Conservation (phyloP, 1,284 basidiomycete species). For the Coniophora puteana region DNA sequence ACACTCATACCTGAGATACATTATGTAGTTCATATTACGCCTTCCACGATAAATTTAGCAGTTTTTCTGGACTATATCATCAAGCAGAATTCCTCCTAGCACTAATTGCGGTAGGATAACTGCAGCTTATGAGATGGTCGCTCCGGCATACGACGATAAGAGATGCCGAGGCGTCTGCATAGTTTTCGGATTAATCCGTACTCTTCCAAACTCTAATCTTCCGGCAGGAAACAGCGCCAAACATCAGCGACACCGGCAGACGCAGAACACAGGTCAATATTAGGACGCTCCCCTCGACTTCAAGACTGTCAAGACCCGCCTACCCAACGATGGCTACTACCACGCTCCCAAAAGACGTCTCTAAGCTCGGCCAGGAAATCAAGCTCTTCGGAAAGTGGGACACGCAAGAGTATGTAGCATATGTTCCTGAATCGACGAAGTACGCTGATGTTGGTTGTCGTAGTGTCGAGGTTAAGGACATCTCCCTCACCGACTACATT, state of each 20-base stretch:
- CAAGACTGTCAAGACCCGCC: constrained; percentile 28
- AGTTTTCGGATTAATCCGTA: constrained; percentile 24
- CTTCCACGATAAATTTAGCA: too few relatives aligned
- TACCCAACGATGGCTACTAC: constrained; percentile 56
- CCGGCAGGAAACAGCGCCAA: constrained; percentile 17
- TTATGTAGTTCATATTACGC: too few relatives aligned
- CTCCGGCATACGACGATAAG: too few relatives aligned
- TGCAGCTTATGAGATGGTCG: too few relatives aligned
- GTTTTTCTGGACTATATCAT: too few relatives aligned
- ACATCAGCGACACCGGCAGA: constrained; percentile 19
- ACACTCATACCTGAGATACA: too few relatives aligned
- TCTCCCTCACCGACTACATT: constrained; percentile 98
- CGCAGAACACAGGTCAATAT: constrained; percentile 8
- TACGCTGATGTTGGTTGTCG: constrained; percentile 13
- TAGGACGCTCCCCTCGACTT: constrained; percentile 17
- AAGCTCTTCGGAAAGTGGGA: constrained; percentile 99
- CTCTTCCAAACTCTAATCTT: constrained; percentile 22
- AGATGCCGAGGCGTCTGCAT: too few relatives aligned
- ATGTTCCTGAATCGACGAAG: constrained; percentile 9
- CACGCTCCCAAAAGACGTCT: constrained; percentile 82
- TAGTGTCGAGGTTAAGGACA: constrained; percentile 99
- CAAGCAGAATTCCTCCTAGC: too few relatives aligned
- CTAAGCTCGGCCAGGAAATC: constrained; percentile 82
- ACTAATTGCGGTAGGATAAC: too few relatives aligned
- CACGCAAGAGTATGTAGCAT: constrained; percentile 77